Conservation (phyloP, 139 green algal species). For the Dunaliella primolecta region DNA sequence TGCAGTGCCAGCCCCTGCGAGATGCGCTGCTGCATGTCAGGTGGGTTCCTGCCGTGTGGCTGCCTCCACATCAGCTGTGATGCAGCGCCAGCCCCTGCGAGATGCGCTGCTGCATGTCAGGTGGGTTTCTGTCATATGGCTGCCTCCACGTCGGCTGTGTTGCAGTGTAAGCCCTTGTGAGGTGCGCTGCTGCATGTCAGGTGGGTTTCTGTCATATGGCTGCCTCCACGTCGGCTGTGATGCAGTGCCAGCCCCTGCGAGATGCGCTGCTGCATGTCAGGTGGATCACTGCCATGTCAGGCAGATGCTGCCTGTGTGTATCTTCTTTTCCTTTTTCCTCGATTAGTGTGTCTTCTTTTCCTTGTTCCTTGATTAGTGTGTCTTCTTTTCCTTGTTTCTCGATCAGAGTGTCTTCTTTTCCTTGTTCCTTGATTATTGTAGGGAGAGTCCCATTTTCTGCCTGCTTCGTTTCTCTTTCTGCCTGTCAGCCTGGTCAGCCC, state of each 20-base stretch:
- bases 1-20: not conserved
- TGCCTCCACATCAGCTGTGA: not conserved
- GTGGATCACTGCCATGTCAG: not conserved
- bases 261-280: not conserved
- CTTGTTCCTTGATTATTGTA: too few relatives aligned
- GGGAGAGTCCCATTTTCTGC: too few relatives aligned
- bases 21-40: not conserved
- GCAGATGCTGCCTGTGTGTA: too few relatives aligned
- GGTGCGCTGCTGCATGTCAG: not conserved
- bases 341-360: too few relatives aligned
- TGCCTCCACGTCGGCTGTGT: not conserved
- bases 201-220: not conserved
- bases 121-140: not conserved
- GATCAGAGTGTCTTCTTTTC: too few relatives aligned
- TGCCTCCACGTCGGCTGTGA: not conserved
- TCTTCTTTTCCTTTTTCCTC: too few relatives aligned
- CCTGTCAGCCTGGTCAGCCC: too few relatives aligned
- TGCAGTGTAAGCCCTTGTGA: not conserved
- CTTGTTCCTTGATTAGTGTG: too few relatives aligned
- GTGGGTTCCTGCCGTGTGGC: not conserved
- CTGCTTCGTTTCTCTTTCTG: too few relatives aligned
- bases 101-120: not conserved
- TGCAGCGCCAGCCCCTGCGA: not conserved
- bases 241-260: not conserved
- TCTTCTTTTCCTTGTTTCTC: too few relatives aligned